Evolutionary conservation across 495 filamentous ascomycete species (phyloP).

Genomic region (Rhypophila decipiens): DNA sequence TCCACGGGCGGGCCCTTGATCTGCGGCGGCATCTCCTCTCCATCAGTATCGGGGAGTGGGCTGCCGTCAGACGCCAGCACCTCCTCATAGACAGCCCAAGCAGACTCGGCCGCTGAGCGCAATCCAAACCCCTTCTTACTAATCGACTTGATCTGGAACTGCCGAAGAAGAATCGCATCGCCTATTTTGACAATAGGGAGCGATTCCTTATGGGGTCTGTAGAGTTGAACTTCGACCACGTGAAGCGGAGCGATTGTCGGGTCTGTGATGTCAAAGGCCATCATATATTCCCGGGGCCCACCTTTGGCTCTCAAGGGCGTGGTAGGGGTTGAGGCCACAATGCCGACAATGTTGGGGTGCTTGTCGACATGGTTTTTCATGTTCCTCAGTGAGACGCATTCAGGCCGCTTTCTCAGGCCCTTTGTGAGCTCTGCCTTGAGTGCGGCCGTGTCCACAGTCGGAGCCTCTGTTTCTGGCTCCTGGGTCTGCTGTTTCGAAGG

Average conservation of each 20-base stretch:
- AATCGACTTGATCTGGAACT: slow-evolving; percentile 60
- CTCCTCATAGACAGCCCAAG: slow-evolving; percentile 61
- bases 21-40: slow-evolving; percentile 25
- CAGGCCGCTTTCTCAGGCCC: slow-evolving; percentile 53
- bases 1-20: slow-evolving; percentile 42
- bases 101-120: slow-evolving; percentile 33
- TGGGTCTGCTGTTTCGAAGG: slow-evolving; percentile 10
- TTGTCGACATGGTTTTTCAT: slow-evolving; percentile 50
- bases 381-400: slow-evolving; percentile 62
- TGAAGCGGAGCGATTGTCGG: slow-evolving; percentile 41
- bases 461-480: neutral
- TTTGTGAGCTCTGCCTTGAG: slow-evolving; percentile 35
- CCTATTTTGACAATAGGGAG: slow-evolving; percentile 65
- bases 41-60: too few species aligned
- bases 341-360: slow-evolving; percentile 58
- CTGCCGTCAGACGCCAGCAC: slow-evolving; percentile 9
- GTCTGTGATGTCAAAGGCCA: slow-evolving; percentile 67
- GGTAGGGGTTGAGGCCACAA: slow-evolving; percentile 52
- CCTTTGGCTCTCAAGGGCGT: slow-evolving; percentile 53
- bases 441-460: slow-evolving; percentile 17
- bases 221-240: slow-evolving; percentile 59
- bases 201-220: slow-evolving; percentile 63
- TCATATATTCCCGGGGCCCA: slow-evolving; percentile 63
- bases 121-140: slow-evolving; percentile 44
- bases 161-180: slow-evolving; percentile 68